Percentiles rank a stretch among this genome's conserved stretches.
phyloP scores from a whole-genome alignment of 352 stramenopile species.

The Phytophthora chlamydospora region DNA sequence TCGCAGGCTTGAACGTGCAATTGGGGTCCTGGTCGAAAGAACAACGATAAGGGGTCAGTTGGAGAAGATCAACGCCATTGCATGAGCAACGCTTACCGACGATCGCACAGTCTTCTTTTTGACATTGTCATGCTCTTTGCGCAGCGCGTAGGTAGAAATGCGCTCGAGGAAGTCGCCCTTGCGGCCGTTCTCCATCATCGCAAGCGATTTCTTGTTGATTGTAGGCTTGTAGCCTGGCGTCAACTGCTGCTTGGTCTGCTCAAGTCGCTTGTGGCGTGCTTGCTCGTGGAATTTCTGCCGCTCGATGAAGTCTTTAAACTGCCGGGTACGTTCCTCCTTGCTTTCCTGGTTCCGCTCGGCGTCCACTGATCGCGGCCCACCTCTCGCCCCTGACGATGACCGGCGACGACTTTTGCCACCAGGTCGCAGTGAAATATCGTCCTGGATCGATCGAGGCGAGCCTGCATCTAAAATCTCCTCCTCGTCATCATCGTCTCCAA shows the following conservation, averaged over 20 bases:
- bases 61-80: background rate
- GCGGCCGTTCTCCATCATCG: constrained; percentile 82
- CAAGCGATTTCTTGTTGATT: constrained; percentile 84
- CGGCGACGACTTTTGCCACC: constrained; percentile 24
- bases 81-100: constrained; percentile 38
- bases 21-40: constrained; percentile 60
- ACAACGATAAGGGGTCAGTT: constrained; percentile 4
- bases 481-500: constrained; percentile 40
- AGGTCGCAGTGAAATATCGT: constrained; percentile 59
- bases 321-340: constrained; percentile 51
- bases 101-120: constrained; percentile 77
- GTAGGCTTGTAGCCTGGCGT: constrained; percentile 62
- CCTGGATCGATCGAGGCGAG: constrained; percentile 43
- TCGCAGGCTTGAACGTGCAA: constrained; percentile 86
- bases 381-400: constrained; percentile 3
- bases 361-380: constrained; percentile 54
- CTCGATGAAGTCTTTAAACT: constrained; percentile 78
- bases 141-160: constrained; percentile 75
- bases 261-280: constrained; percentile 65
- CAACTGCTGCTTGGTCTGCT: constrained; percentile 67
- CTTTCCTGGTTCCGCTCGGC: constrained; percentile 46
- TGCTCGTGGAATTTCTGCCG: constrained; percentile 79
- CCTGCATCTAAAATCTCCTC: constrained; percentile 30
- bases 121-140: constrained; percentile 79
- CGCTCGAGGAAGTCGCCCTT: constrained; percentile 85